Percentiles rank a stretch among this genome's conserved stretches.
Evolutionary conservation across 2,329 filamentous ascomycete genomes (phyloP).

Genomic region (Cercospora berteroae): DNA sequence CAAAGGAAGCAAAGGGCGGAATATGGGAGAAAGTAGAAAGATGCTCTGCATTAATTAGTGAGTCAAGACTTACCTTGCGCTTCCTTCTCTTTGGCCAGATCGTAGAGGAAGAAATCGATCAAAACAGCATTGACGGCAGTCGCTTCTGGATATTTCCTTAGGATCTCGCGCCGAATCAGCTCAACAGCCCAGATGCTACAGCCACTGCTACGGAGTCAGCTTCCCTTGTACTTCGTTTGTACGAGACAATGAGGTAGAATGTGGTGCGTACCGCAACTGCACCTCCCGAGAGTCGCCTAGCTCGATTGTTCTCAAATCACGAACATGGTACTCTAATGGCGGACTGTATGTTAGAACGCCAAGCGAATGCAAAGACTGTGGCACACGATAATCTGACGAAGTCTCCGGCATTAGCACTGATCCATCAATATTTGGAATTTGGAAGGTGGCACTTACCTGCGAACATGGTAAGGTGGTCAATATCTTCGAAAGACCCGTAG

Average conservation of each 20-base stretch:
- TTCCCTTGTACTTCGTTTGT: not conserved
- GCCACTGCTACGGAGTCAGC: slow-evolving; percentile 46
- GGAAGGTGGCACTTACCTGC: slow-evolving; percentile 52
- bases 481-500: slow-evolving; percentile 81
- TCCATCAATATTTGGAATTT: not conserved
- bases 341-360: slow-evolving; percentile 85
- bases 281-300: slow-evolving; percentile 77
- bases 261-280: slow-evolving; percentile 61
- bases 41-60: not conserved
- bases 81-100: slow-evolving; percentile 86
- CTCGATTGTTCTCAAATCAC: slow-evolving; percentile 62
- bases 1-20: not conserved
- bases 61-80: slow-evolving; percentile 37
- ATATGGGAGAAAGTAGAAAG: not conserved
- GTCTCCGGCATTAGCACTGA: slow-evolving; percentile 14
- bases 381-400: slow-evolving; percentile 78
- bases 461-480: slow-evolving; percentile 97
- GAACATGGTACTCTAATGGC: slow-evolving; percentile 68
- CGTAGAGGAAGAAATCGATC: slow-evolving; percentile 97
- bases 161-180: slow-evolving; percentile 77
- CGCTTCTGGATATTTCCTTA: slow-evolving; percentile 67
- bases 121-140: slow-evolving; percentile 74
- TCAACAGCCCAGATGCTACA: slow-evolving; percentile 98
- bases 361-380: slow-evolving; percentile 83
- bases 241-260: not conserved